Evolutionary conservation across 495 filamentous ascomycete species (phyloP), one percentile per base, ranked within the genome.

Genomic region (Physcia stellaris): DNA sequence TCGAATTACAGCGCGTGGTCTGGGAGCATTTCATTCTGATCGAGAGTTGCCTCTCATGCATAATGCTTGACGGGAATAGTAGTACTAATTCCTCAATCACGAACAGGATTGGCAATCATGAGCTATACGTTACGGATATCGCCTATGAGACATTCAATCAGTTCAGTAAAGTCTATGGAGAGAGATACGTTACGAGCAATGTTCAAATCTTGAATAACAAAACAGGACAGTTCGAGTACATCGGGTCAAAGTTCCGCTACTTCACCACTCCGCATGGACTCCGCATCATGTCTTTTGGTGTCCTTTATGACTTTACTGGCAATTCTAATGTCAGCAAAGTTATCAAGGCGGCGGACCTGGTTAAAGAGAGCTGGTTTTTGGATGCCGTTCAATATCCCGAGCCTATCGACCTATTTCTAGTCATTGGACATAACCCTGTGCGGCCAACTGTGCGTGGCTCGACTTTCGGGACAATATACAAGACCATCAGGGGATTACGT

Each of bases 101-200:
- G n/a, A n/a, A n/a, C 3, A 9, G 2, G 5, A n/a, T 26, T 33
- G 60, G 60, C 24, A 65, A 63, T 35, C 60, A 65, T 26, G 61
- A 62, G 43, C 41, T 62, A 17, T 56, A 59, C 39, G 42, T 57
- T 15, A 44, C 43, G 13, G 51, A 56, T 24, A 50, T 57, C 27
- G 50, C 54, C 3, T 59, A 56, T 37, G 47, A 52, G 32, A 54
- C 49, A 23, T 60, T 50, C 46, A 52, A 42, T 24, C 47, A 56
- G 13, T 57, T 65, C 23, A 39, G 51, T n/a, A 51, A 51, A 16
- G 44, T 55, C 4, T 63, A 60, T 37, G 59, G 55, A 3, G 59
- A 61, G 13, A 48, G 48, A 24, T 66, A 66, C 38, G 39, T 64
- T 19, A 63, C 61, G 5, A 63, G 59, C 45, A 65, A 65, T 45